Evolutionary conservation across 306 rosid genomes (phyloP), one percentile per base, ranked within the genome.

Genomic region (Mucuna pruriens): DNA sequence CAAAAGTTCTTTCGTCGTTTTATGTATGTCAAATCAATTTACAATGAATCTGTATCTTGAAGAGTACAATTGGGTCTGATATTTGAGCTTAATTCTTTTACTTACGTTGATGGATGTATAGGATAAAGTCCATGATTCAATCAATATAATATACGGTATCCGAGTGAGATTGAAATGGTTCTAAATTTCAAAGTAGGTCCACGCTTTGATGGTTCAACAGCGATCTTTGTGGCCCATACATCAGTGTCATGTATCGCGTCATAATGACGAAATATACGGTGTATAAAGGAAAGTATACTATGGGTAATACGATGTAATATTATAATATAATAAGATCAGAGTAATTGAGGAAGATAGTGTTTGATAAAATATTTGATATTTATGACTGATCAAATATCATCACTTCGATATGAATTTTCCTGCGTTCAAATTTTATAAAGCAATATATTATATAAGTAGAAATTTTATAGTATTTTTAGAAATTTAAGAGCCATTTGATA

Each of bases 111-210:
- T 61, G 68, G 61, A 72, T 31, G 7, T n/a, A n/a, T n/a, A n/a
- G 29, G 61, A 54, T 29, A 64, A 23, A 42, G 20, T 49, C 36
- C 63, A 46, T 48, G 42, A 44, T 79, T 31, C 16, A 20, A 54
- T 58, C 51, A 70, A 44, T 15, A 23, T 5, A 33, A 46, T 6
- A 12, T 36, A 51, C 1, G 10, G 67, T 31, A 19, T 51, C 51
- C 55, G 26, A 61, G 48, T 42, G 26, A 61, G 60, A 54, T 34
- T 33, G 45, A 75, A 42, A 25, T 3, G 23, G 8, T 40, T 58
- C 44, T 44, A 33, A 61, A 16, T 40, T 67, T 71, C 80, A 71
- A 80, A 31, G 61, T 81, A 49, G 71, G 66, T 25, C 52, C 79
- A 26, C 29, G 20, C 26, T 17, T 42, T 62, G 17, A 77, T 26